Base-by-base conservation (phyloP, 2,329 filamentous ascomycete species). In the Massarina eburnea region DNA sequence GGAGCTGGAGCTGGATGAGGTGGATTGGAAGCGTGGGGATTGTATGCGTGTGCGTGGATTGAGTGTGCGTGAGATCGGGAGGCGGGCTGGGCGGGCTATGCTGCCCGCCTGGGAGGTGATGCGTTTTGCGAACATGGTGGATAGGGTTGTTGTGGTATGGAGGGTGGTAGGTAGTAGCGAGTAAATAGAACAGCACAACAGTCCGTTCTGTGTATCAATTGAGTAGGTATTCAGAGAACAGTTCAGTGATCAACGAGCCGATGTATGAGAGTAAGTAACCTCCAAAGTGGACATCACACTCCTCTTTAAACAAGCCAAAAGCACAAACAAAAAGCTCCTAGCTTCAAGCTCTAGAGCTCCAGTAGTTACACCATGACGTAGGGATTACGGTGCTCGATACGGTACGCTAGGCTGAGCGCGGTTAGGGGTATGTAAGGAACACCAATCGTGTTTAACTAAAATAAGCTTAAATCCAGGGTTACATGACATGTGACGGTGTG, bases 1-100 rank as follows among this genome's bases (percentile, higher is more conserved):
- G 32, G 60, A 48, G 26, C 45, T 48, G 10, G 56, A 45, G 29
- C 29, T 46, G 21, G 64, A 56, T 7, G 57, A 57, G 18, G 64
- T 67, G 9, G 66, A 67, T 40, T 68, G 64, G 51, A 66, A 67
- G 17, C 66, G 66, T 14, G 59, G 49, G 32, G 56, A 53, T 54
- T 66, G 62, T 35, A 49, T 47, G 33, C 63, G 63, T 46, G 62
- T 54, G 29, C 59, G 57, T 24, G 60, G 59, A 35, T 61, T 63
- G 24, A 50, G 48, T 40, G 57, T 49, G 20, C 54, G 57, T 7
- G 54, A 46, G 34, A 58, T 51, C 41, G 64, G 64, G 18, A 58
- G 59, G 37, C 59, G 59, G n/a, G 61, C 55, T 40, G 53, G 56
- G 27, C 64, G 62, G 51, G 61, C 60, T 43, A 58, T 57, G 38